A percentile compares a stretch with the other conserved stretches of the same genome.
These are phyloP conservation scores for Saccharomycopsis hybrid DNA, from an alignment of 1,139 yeast genomes.

Conservation along the genomic window DNA sequence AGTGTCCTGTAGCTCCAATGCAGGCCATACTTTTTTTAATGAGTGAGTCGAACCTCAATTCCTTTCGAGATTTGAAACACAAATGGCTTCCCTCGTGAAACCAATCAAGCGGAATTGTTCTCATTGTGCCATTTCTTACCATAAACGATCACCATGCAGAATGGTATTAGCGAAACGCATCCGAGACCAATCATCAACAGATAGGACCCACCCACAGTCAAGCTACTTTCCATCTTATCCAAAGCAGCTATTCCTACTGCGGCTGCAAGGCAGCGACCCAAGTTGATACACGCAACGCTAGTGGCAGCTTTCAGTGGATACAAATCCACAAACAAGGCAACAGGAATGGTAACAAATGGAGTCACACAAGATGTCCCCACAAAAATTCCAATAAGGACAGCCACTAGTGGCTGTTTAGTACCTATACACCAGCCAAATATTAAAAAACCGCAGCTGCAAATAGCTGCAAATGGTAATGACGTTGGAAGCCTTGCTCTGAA, in stretches of 20 bases:
- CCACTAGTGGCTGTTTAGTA: conserved; percentile 4
- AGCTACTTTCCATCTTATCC: conserved; percentile 42
- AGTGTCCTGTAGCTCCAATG: too few relatives aligned
- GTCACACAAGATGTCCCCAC: background rate
- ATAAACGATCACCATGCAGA: too few relatives aligned
- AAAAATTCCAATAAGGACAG: conserved; percentile 8
- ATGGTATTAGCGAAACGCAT: too few relatives aligned
- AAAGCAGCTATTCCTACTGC: conserved; percentile 60
- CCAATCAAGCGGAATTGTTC: too few relatives aligned
- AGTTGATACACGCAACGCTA: conserved; percentile 52
- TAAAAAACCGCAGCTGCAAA: conserved; percentile 2
- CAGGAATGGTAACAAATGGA: conserved; percentile 5
- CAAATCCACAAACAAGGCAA: conserved; percentile 1
- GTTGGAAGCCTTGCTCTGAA: conserved; percentile 40
- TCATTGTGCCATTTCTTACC: too few relatives aligned
- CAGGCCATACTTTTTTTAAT: too few relatives aligned
- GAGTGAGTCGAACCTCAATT: too few relatives aligned
- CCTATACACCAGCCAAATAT: conserved; percentile 12
- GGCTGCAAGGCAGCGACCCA: conserved; percentile 51
- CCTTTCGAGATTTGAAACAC: too few relatives aligned
- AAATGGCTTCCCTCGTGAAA: too few relatives aligned
- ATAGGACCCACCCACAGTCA: conserved; percentile 61
- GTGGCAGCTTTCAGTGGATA: conserved; percentile 55
- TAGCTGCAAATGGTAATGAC: conserved; percentile 1
- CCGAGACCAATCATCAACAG: conserved; percentile 40